These are phyloP conservation scores for Blepharisma japonicum DNA, from an alignment of 73 alveolate species.

Conservation along the genomic window DNA sequence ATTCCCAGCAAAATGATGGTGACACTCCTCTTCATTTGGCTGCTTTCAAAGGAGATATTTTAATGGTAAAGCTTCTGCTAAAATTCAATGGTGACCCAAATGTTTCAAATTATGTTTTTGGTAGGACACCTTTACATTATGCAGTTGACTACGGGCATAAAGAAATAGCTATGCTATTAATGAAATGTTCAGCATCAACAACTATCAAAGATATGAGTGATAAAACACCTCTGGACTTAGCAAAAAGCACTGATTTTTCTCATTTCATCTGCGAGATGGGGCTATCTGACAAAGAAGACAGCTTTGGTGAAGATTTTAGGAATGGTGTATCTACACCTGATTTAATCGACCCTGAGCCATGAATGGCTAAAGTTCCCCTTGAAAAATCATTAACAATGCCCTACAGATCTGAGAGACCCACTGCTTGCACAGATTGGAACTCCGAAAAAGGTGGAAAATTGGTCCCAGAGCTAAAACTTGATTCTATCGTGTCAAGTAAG, in stretches of 20 bases:
- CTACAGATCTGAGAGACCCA: too few species aligned
- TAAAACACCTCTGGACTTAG: background rate
- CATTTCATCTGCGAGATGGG: too few species aligned
- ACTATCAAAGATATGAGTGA: background rate
- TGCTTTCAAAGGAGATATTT: conserved; percentile 50
- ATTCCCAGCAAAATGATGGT: conserved; percentile 65
- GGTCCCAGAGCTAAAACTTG: too few species aligned
- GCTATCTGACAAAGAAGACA: too few species aligned
- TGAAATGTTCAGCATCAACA: background rate
- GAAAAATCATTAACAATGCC: too few species aligned
- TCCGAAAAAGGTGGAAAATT: too few species aligned
- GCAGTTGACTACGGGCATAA: background rate
- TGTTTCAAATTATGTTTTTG: background rate
- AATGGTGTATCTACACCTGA: too few species aligned
- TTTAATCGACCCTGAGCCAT: too few species aligned
- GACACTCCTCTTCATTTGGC: conserved; percentile 64
- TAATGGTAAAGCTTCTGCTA: conserved; percentile 53
- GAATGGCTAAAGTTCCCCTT: too few species aligned
- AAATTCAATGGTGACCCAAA: conserved; percentile 63
- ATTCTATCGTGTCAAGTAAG: too few species aligned
- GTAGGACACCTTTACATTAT: conserved; percentile 3
- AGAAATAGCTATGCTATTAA: background rate
- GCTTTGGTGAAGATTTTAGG: too few species aligned
- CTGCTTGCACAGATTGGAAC: too few species aligned
- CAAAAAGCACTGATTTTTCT: background rate